Evolutionary conservation across 1,284 basidiomycete species (phyloP).

Genomic region (Fomitopsis schrenkii): DNA sequence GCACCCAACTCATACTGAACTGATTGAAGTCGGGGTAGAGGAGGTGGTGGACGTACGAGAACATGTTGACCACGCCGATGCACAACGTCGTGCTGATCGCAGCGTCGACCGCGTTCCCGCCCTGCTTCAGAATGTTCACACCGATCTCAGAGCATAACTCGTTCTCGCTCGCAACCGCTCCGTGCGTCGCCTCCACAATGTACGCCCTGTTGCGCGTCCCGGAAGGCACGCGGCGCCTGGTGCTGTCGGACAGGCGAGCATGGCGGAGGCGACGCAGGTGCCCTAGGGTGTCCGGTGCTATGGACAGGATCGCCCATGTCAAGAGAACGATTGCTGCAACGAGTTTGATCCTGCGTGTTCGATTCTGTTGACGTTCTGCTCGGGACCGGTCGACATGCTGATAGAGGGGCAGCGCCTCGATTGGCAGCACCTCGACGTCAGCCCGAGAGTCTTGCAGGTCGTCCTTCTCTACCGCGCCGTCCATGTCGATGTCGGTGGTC

Average conservation of each 20-base stretch:
- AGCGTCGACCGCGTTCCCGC: conserved; percentile 91
- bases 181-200: conserved; percentile 66
- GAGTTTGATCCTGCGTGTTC: not conserved
- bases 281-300: not conserved
- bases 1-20: not conserved
- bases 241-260: conserved; percentile 4
- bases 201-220: conserved; percentile 63
- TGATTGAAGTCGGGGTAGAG: not conserved
- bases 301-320: not conserved
- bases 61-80: conserved; percentile 85
- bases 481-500: not conserved
- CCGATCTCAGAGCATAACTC: conserved; percentile 81
- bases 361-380: not conserved
- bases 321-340: not conserved
- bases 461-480: not conserved
- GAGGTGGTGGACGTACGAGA: conserved; percentile 54
- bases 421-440: not conserved
- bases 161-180: conserved; percentile 88
- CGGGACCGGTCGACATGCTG: not conserved
- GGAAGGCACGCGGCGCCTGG: conserved; percentile 14
- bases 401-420: not conserved
- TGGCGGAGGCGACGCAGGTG: not conserved
- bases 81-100: conserved; percentile 81
- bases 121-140: conserved; percentile 69
- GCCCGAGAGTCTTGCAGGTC: not conserved